Base-by-base conservation (phyloP, 495 filamentous ascomycete species). In the Aspergillus asperescens region DNA sequence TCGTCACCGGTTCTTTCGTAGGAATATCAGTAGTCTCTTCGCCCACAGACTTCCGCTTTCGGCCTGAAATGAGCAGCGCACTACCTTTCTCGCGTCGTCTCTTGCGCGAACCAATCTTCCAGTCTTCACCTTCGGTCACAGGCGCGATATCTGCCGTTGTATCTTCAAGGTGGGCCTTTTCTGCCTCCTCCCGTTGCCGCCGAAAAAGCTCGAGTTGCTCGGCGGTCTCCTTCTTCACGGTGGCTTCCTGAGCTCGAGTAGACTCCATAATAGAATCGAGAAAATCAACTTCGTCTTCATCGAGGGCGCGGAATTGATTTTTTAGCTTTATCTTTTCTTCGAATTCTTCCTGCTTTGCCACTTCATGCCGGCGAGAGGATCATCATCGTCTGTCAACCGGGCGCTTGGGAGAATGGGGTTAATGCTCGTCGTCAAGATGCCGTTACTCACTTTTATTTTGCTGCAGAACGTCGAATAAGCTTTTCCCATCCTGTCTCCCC, bases 271-370 rank as follows among this genome's bases (percentile, higher is more conserved):
- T 80, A 1, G 80, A 85, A 52, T 94, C 90, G 13, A 97, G 69
- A 61, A 95, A 98, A 3, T 95, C 91, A 54, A 93, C 79, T 70
- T 98, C 93, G 61, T 94, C 91, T 55, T 95, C 89, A 62, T 97
- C 90, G 31, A 98, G 80, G 7, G 89, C 80, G 48, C 90, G 86
- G 73, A 96, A 98, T 73, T 97, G 93, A 65, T 97, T 96, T 67
- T 86, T 87, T 39, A 98, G 67, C 53, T 85, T 81, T 50, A 81
- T 81, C 57, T 87, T 85, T 68, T 98, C 94, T 68, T 96, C 92
- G 67, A 96, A 95, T 44, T 89, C 90, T 62, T 95, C 91, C 72
- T 97, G 90, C 69, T 97, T 97, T 57, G 89, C 89, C 64, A 87
- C 90, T 93, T 56, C 19, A 55, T 43, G 38, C 38, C 46, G 54